Evolutionary conservation across 805 yeast genomes (phyloP), one percentile per base, ranked within the genome.

Genomic region (Spathaspora passalidarum): DNA sequence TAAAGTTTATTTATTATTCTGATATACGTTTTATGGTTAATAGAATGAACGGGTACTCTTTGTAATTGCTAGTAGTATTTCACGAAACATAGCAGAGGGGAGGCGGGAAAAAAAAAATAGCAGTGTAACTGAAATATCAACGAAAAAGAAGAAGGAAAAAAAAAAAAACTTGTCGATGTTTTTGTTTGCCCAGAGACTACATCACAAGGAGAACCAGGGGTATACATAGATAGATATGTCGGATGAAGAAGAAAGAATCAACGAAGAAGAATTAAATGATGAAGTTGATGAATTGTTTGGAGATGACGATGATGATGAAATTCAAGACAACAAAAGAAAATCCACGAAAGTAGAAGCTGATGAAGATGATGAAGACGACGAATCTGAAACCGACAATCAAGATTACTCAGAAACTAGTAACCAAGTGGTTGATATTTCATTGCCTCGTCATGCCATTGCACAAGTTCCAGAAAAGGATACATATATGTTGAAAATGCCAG

Each of bases 401-500:
- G 69, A 57, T 2, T 66, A 62, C 1, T 70, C 60, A 2, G 73
- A 57, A 4, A 68, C 60, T 25, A 68, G 62, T 36, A 69, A 62
- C 4, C 69, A 61, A 38, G 58, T 47, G 21, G 65, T 58, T 50
- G 68, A 65, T 14, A 53, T 72, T 25, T 59, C 71, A 1, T 55
- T 67, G 59, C 86, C 75, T 51, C 78, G 77, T 60, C 83, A 79
- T 56, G 74, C 82, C 2, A 61, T 69, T 1, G 59, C 70, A 1
- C 60, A 60, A 43, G 59, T 57, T 44, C 60, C 54, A 50, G 76
- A 57, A 59, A 66, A 47, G 35, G 71, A 57, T 53, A 75, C 54
- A 59, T 73, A 61, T 66, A 68, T 59, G 50, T 79, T 86, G 42
- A 84, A 86, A 50, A 68, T 91, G 49, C 99, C 99, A 2, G 83